A percentile compares a stretch with the other conserved stretches of the same genome.
Evolutionary conservation across 257 asterid species (phyloP).

Genomic region (Ballota nigra): DNA sequence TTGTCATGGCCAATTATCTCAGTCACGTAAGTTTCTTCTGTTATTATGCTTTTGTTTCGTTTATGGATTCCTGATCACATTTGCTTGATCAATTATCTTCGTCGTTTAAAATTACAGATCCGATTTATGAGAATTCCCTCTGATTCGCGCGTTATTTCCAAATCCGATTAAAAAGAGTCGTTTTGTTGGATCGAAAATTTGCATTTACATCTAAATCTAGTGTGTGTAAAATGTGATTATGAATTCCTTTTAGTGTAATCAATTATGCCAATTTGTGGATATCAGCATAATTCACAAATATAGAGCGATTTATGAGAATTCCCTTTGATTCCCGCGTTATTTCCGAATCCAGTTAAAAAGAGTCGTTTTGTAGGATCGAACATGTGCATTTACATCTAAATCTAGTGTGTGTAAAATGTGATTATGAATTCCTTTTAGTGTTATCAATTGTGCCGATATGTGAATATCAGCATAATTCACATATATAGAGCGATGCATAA

Average conservation of each 20-base stretch:
- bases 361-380: background rate
- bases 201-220: background rate
- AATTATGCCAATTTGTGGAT: background rate
- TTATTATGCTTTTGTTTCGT: conserved; percentile 12
- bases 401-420: background rate
- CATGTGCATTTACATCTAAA: background rate
- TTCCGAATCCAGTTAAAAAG: background rate
- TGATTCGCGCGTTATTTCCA: background rate
- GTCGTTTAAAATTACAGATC: conserved; percentile 13
- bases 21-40: conserved; percentile 38
- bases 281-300: background rate
- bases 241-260: background rate
- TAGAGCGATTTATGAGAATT: background rate
- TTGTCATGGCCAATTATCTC: conserved; percentile 29
- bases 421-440: background rate
- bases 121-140: background rate
- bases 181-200: background rate
- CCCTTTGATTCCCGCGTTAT: background rate
- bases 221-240: background rate
- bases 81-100: conserved; percentile 9
- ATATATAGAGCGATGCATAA: no score
- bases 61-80: background rate
- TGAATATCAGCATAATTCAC: background rate
- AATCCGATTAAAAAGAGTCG: background rate
- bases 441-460: background rate